These are phyloP conservation scores for Globisporangium perplexum DNA, from an alignment of 352 stramenopile genomes.

Conservation along the genomic window DNA sequence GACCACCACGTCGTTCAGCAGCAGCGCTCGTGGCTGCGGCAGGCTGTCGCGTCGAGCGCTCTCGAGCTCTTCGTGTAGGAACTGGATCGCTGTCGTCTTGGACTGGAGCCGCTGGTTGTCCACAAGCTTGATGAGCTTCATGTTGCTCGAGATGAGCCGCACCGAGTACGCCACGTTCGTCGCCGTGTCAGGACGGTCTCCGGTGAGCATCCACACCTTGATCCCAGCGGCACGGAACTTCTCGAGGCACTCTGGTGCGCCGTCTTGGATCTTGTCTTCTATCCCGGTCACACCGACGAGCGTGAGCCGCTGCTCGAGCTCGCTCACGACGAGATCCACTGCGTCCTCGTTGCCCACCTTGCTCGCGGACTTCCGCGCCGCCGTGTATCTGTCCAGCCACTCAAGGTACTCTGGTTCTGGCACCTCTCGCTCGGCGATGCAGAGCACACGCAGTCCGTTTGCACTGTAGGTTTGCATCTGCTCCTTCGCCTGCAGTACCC, in stretches of 20 bases:
- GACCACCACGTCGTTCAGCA: constrained; percentile 45
- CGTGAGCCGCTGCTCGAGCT: constrained; percentile 41
- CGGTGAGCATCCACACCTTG: constrained; percentile 77
- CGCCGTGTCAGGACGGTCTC: constrained; percentile 55
- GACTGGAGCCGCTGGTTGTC: constrained; percentile 18
- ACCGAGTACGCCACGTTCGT: constrained; percentile 57
- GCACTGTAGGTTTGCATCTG: constrained; percentile 51
- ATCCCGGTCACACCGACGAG: constrained; percentile 55
- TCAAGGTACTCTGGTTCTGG: constrained; percentile 36
- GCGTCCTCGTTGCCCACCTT: constrained; percentile 23
- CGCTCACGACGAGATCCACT: constrained; percentile 25
- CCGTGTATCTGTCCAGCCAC: constrained; percentile 42
- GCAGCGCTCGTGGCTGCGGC: constrained; percentile 18
- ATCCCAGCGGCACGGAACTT: constrained; percentile 58
- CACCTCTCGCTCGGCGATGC: constrained; percentile 55
- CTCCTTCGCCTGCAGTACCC: constrained; percentile 25
- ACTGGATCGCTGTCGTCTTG: constrained; percentile 15
- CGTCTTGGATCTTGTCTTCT: constrained; percentile 68
- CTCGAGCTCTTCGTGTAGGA: constrained; percentile 22
- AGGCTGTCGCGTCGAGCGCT: constrained; percentile 3
- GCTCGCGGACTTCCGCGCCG: constrained; percentile 2
- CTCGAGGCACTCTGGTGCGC: constrained; percentile 41
- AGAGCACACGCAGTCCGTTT: constrained; percentile 66
- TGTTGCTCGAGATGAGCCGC: constrained; percentile 44
- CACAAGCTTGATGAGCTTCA: constrained; percentile 41